Evolutionary conservation across 768 basidiomycete species (phyloP).

Genomic region (Clavulina sp.): DNA sequence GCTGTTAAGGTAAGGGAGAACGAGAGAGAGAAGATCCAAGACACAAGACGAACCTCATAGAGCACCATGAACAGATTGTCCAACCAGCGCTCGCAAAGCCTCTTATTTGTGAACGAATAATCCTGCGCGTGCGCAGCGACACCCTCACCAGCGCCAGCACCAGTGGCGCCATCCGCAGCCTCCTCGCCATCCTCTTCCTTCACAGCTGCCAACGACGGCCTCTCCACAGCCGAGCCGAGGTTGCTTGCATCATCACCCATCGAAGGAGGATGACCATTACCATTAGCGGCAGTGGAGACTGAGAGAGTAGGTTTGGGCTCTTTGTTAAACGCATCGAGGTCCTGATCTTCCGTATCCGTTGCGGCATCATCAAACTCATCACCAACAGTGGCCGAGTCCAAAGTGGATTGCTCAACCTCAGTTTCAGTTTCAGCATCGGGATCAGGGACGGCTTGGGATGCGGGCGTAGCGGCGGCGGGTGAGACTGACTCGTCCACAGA

Average conservation of each 20-base stretch:
- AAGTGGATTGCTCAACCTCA: no score
- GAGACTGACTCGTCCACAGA: slow-evolving; percentile 17
- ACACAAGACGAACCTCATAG: slow-evolving; percentile 51
- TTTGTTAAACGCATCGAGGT: slow-evolving; percentile 17
- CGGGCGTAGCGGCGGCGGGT: neutral
- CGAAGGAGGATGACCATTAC: slow-evolving; percentile 2
- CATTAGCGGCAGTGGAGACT: no score
- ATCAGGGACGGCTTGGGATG: slow-evolving; percentile 27
- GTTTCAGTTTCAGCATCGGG: slow-evolving; percentile 3
- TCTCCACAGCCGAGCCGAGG: no score
- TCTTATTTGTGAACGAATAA: slow-evolving; percentile 90
- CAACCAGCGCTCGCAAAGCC: slow-evolving; percentile 92
- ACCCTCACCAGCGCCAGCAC: slow-evolving; percentile 13
- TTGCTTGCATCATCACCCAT: neutral
- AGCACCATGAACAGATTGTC: slow-evolving; percentile 98
- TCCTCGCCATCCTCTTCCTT: slow-evolving; percentile 13
- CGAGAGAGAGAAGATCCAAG: neutral
- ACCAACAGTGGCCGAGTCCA: slow-evolving; percentile 12
- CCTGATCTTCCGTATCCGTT: slow-evolving; percentile 2
- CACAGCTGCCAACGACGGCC: slow-evolving; percentile 28
- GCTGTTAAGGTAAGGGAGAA: neutral
- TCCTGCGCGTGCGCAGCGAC: slow-evolving; percentile 28
- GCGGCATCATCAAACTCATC: slow-evolving; percentile 10
- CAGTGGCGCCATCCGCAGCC: slow-evolving; percentile 15
- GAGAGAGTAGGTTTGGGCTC: slow-evolving; percentile 11